Conservation (phyloP, 139 green algal genomes). For the Tetradesmus lagerheimii region DNA sequence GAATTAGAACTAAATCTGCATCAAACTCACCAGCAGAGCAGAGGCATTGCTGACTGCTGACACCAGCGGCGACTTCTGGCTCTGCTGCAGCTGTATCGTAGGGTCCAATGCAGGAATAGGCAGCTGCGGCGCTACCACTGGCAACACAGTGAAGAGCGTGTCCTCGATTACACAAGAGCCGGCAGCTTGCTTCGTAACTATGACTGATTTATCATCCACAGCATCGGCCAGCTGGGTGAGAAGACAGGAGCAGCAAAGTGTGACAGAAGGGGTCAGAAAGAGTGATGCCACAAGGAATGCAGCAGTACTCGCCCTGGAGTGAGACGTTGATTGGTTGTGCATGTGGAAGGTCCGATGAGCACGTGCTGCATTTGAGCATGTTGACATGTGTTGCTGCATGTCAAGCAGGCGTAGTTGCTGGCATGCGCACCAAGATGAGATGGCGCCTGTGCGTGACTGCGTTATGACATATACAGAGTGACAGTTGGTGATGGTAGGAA, state of each 20-base stretch:
- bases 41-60: not conserved
- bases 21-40: slow-evolving; percentile 3
- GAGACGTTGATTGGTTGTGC: no score
- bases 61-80: slow-evolving; percentile 25
- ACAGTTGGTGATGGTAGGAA: no score
- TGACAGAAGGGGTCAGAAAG: no score
- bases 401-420: not conserved
- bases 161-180: not conserved
- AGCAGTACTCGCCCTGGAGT: no score
- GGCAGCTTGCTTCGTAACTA: not conserved
- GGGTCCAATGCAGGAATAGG: not conserved
- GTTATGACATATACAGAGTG: no score
- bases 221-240: not conserved
- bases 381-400: not conserved
- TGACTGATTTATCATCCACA: not conserved
- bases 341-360: no score
- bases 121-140: not conserved
- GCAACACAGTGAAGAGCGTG: not conserved
- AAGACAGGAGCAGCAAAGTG: not conserved
- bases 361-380: no score
- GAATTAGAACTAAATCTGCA: not conserved
- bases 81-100: not conserved
- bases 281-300: no score
- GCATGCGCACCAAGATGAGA: no score
- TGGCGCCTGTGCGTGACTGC: no score